Evolutionary conservation across 306 rosid genomes (phyloP).

Genomic region (Vigna unguiculata): DNA sequence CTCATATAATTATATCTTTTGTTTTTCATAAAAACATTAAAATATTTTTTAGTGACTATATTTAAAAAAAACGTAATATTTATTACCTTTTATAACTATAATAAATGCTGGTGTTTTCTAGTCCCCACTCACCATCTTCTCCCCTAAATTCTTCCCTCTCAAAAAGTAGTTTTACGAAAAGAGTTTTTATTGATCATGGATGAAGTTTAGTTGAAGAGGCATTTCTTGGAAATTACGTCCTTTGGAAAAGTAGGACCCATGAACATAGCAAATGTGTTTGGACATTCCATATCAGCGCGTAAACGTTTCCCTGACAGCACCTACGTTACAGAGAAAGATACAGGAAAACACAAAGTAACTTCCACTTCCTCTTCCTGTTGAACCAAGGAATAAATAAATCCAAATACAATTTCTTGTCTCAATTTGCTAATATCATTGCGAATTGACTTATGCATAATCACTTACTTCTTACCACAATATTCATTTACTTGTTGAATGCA

Average conservation of each 20-base stretch:
- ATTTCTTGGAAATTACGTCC: constrained; percentile 30
- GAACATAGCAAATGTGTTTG: not conserved
- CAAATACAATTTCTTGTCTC: not conserved
- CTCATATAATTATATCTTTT: too few species aligned
- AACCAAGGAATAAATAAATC: not conserved
- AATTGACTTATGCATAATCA: constrained; percentile 2
- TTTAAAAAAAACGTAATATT: too few species aligned
- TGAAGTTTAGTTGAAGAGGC: not conserved
- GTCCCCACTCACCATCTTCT: too few species aligned
- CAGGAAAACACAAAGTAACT: constrained; percentile 7
- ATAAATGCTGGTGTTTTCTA: too few species aligned
- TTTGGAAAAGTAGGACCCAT: not conserved
- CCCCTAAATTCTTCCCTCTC: too few species aligned
- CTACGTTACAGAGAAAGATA: constrained; percentile 9
- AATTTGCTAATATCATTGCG: not conserved
- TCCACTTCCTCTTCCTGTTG: not conserved
- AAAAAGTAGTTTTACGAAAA: too few species aligned
- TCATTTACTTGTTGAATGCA: not conserved
- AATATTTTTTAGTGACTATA: too few species aligned
- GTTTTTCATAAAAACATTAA: too few species aligned
- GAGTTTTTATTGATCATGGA: too few species aligned
- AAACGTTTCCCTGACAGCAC: not conserved
- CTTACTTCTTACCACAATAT: not conserved
- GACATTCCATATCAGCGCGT: constrained; percentile 8
- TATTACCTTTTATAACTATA: too few species aligned